Evolutionary conservation across 176 grass and related monocot species (phyloP).

Genomic region (Aegilops speltoides): DNA sequence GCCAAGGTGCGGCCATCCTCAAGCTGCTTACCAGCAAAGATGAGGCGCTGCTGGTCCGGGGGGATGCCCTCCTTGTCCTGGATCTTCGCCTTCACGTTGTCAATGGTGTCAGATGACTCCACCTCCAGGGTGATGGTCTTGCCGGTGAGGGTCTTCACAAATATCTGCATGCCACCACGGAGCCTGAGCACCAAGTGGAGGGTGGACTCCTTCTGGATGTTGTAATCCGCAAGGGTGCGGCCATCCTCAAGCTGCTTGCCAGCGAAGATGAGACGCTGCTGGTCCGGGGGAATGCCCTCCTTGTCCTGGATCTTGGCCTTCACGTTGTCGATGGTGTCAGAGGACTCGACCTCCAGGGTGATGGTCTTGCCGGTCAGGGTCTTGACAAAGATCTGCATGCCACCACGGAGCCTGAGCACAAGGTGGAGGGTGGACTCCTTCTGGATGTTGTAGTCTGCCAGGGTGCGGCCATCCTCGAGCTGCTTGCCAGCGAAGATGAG

Average conservation of each 20-base stretch:
- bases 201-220: slow-evolving; percentile 14
- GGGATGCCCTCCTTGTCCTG: slow-evolving; percentile 63
- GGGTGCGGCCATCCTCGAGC: slow-evolving; percentile 60
- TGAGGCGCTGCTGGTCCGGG: slow-evolving; percentile 55
- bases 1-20: slow-evolving; percentile 65
- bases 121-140: slow-evolving; percentile 66
- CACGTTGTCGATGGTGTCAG: slow-evolving; percentile 48
- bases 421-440: slow-evolving; percentile 73
- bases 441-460: slow-evolving; percentile 69
- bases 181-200: neutral
- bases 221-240: neutral
- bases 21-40: slow-evolving; percentile 50
- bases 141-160: slow-evolving; percentile 62
- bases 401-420: slow-evolving; percentile 58
- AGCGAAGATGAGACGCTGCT: slow-evolving; percentile 45
- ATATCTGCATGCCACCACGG: slow-evolving; percentile 53
- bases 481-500: no score
- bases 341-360: slow-evolving; percentile 44
- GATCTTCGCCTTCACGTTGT: slow-evolving; percentile 61
- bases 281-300: slow-evolving; percentile 58
- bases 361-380: slow-evolving; percentile 61
- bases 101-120: slow-evolving; percentile 44
- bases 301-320: slow-evolving; percentile 82
- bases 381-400: slow-evolving; percentile 65
- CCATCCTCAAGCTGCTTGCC: slow-evolving; percentile 62